phyloP scores from a whole-genome alignment of 2,329 filamentous ascomycete species.

The Hypoxylon sp. region DNA sequence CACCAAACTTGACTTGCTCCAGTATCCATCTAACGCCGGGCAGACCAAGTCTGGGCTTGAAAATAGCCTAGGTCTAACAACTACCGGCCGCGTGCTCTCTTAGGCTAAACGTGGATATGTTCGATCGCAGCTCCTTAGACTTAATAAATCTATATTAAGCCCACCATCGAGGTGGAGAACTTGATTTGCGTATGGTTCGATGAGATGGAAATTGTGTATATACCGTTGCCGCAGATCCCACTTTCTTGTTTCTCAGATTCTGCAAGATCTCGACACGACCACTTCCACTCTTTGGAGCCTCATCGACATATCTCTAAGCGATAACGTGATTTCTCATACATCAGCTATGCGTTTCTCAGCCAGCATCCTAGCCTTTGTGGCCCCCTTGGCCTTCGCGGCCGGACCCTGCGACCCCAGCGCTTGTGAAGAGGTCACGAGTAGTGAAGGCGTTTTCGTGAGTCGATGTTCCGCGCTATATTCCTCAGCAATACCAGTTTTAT shows the following conservation, averaged over 20 bases:
- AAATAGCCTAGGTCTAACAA: neutral
- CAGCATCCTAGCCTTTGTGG: slow-evolving; percentile 1
- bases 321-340: neutral
- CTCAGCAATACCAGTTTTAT: too few relatives aligned
- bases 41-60: neutral
- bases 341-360: slow-evolving; percentile 1
- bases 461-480: too few relatives aligned
- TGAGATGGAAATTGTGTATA: neutral
- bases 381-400: slow-evolving; percentile 11
- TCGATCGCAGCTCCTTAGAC: neutral
- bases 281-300: neutral
- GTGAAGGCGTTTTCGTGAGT: neutral
- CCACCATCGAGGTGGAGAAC: neutral
- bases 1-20: neutral
- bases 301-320: neutral
- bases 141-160: neutral
- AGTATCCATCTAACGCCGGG: neutral
- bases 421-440: neutral
- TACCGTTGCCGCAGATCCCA: neutral
- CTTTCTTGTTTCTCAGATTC: neutral
- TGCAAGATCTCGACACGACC: neutral
- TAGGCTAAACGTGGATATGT: neutral
- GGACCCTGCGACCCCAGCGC: slow-evolving; percentile 21
- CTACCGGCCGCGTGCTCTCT: neutral
- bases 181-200: neutral